Percentiles rank a stretch among this genome's conserved stretches.
Evolutionary conservation across 1,139 yeast genomes (phyloP).

Genomic region (Geotrichum klebahnii): DNA sequence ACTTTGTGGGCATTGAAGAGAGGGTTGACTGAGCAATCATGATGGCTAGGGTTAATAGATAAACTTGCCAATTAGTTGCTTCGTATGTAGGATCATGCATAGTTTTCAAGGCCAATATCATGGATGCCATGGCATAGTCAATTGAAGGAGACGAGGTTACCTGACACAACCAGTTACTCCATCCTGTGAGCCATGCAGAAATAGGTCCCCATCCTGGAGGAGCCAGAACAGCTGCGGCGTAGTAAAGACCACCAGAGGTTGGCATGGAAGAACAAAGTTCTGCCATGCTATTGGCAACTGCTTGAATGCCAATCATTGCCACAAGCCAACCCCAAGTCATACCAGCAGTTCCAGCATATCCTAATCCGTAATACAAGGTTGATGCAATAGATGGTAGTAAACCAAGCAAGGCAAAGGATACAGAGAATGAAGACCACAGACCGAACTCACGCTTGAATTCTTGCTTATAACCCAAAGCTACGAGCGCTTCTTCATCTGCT

Average conservation of each 20-base stretch:
- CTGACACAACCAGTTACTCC: conserved; percentile 57
- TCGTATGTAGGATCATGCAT: conserved; percentile 38
- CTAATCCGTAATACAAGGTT: conserved; percentile 41
- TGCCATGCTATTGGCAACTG: conserved; percentile 53
- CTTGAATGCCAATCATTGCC: conserved; percentile 49
- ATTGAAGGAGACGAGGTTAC: conserved; percentile 62
- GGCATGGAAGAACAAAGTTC: conserved; percentile 60
- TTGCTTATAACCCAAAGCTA: conserved; percentile 66
- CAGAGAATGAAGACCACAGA: conserved; percentile 58
- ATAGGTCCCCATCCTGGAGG: conserved; percentile 50
- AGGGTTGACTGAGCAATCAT: conserved; percentile 47
- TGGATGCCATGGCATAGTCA: conserved; percentile 55
- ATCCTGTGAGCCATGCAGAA: conserved; percentile 57
- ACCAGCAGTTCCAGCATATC: conserved; percentile 58
- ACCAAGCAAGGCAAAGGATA: conserved; percentile 66
- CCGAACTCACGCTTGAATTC: conserved; percentile 63
- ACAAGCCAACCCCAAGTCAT: conserved; percentile 61
- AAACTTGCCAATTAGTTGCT: conserved; percentile 51
- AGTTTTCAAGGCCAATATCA: conserved; percentile 55
- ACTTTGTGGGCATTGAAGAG: conserved; percentile 46
- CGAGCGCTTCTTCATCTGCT: conserved; percentile 33
- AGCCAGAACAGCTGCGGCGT: conserved; percentile 54
- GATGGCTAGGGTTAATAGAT: conserved; percentile 50
- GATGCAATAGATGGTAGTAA: conserved; percentile 58
- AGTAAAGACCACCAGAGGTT: conserved; percentile 63